Evolutionary conservation across 352 stramenopile species (phyloP).

Genomic region (Discostella stelligera): DNA sequence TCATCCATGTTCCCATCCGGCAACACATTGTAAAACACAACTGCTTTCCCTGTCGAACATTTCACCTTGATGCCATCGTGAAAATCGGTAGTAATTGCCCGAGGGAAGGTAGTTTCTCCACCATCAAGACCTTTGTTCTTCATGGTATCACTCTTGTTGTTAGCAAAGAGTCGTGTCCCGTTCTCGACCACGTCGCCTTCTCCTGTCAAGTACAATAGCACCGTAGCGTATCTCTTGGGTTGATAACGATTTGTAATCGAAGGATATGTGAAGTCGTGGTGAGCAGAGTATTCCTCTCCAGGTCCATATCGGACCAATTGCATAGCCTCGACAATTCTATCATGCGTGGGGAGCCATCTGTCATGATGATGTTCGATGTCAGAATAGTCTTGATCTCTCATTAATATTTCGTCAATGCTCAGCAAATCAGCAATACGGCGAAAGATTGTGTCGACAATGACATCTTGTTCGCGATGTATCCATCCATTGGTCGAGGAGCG

Average conservation of each 20-base stretch:
- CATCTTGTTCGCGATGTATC: constrained; percentile 67
- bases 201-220: constrained; percentile 77
- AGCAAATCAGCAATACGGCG: constrained; percentile 78
- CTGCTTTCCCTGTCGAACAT: constrained; percentile 67
- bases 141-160: neutral
- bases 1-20: constrained; percentile 85
- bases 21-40: constrained; percentile 83
- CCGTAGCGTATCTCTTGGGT: constrained; percentile 63
- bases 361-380: constrained; percentile 53
- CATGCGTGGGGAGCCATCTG: constrained; percentile 25
- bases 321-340: constrained; percentile 69
- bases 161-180: constrained; percentile 12
- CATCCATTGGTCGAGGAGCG: constrained; percentile 78
- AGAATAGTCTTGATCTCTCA: constrained; percentile 36
- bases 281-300: constrained; percentile 61
- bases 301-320: constrained; percentile 81
- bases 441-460: constrained; percentile 81
- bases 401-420: constrained; percentile 73
- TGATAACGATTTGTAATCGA: constrained; percentile 40
- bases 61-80: constrained; percentile 64
- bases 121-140: constrained; percentile 55
- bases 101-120: constrained; percentile 76
- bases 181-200: constrained; percentile 48
- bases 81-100: constrained; percentile 67
- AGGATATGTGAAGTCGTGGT: constrained; percentile 66